Evolutionary conservation across 176 grass and related monocot species (phyloP), one percentile per base, ranked within the genome.

Genomic region (Hsuehochloa calcarea): DNA sequence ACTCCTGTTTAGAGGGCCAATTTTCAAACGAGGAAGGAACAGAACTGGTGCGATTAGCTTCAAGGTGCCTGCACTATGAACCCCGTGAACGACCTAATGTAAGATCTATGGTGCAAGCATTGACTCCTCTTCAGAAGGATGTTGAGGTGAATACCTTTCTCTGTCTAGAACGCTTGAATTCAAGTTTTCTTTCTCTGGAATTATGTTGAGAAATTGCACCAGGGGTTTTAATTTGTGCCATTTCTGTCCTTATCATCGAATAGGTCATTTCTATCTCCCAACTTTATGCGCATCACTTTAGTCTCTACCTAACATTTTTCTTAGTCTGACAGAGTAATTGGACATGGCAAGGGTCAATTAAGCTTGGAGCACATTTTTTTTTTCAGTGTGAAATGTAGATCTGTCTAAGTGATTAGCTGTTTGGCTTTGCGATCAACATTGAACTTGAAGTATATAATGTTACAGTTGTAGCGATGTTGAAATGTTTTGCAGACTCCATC

Each of bases 21-120:
- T 95, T 98, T 89, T 96, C 96, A 12, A 90, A 96, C 68, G 96
- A 98, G 77, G 96, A 98, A 75, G 96, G 96, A 75, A 96, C 96
- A 62, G 96, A 98, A 83, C 73, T 98, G 70, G 93, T 98, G 63
- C 91, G 93, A 29, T 87, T 98, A 88, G 96, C 96, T 94, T 98
- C 96, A 74, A 95, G 96, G 73, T 95, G 93, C 77, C 86, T 98
- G 52, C 96, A 98, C 77, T 98, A 98, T 81, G 96, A 98, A 85
- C 91, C 91, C 39, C 91, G 96, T 62, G 96, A 98, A 37, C 87
- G 96, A 10, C 96, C 96, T 84, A 98, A 95, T 89, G 91, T 94
- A 66, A 95, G 83, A 77, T 95, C 91, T 77, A 69, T 98, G 81
- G 91, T 96, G 71, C 90, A 87, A 92, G 89, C 91, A 83, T 89